Conservation (phyloP, 83 land plant species). For the Thuja plicata region DNA sequence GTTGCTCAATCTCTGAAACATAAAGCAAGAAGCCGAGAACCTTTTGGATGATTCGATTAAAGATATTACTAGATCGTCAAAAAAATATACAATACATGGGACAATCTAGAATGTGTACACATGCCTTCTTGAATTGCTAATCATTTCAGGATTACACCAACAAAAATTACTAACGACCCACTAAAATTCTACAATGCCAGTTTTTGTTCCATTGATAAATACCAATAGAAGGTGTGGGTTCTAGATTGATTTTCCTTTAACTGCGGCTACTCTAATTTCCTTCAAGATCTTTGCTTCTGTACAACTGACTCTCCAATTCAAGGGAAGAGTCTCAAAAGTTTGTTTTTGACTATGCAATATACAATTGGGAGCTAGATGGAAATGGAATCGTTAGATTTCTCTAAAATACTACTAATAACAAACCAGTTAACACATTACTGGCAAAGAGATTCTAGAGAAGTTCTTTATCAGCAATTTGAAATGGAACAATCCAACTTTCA, state of each 20-base stretch:
- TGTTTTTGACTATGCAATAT: background rate
- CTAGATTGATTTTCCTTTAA: too few species aligned
- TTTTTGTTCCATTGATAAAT: background rate
- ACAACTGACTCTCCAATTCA: background rate
- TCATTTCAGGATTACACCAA: too few species aligned
- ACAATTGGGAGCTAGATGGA: background rate
- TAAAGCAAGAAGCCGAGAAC: too few species aligned
- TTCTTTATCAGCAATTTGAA: background rate
- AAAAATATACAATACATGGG: too few species aligned
- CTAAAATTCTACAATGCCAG: background rate
- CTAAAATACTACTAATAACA: too few species aligned
- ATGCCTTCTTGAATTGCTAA: too few species aligned
- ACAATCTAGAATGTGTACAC: too few species aligned
- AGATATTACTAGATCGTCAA: too few species aligned
- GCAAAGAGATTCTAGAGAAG: background rate
- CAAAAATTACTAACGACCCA: too few species aligned
- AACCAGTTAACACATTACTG: background rate
- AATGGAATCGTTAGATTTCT: too few species aligned
- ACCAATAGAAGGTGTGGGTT: background rate
- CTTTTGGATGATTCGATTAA: too few species aligned
- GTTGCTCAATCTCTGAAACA: too few species aligned
- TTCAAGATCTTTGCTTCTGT: background rate
- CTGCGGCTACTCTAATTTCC: background rate
- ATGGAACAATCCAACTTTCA: background rate
- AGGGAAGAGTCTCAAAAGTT: background rate